phyloP scores from a whole-genome alignment of 805 yeast genomes.

The Candida krabiensis region DNA sequence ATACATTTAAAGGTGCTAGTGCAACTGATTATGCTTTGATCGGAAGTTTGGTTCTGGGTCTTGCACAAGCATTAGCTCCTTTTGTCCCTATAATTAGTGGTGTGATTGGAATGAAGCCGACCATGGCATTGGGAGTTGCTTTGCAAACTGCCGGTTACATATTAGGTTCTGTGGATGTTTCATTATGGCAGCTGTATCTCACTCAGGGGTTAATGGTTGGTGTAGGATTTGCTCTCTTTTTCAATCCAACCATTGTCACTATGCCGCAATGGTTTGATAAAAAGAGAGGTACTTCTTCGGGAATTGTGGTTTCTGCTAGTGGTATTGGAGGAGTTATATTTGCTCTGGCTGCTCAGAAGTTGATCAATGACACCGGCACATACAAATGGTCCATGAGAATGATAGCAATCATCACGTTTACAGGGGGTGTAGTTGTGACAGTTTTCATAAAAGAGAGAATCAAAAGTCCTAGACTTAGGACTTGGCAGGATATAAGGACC shows the following conservation, averaged over 20 bases:
- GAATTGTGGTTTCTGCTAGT: slow-evolving; percentile 40
- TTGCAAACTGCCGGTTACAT: slow-evolving; percentile 49
- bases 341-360: slow-evolving; percentile 36
- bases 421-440: slow-evolving; percentile 38
- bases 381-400: slow-evolving; percentile 46
- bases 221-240: slow-evolving; percentile 47
- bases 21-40: slow-evolving; percentile 57
- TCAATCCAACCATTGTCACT: slow-evolving; percentile 48
- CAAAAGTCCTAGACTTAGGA: slow-evolving; percentile 14
- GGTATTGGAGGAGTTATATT: slow-evolving; percentile 47
- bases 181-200: slow-evolving; percentile 49
- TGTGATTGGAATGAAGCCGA: slow-evolving; percentile 20
- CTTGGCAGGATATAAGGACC: slow-evolving; percentile 17
- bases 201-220: slow-evolving; percentile 59
- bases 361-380: slow-evolving; percentile 40
- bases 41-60: slow-evolving; percentile 50
- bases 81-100: slow-evolving; percentile 21
- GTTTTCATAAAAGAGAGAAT: slow-evolving; percentile 46
- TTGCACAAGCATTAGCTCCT: slow-evolving; percentile 28
- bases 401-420: slow-evolving; percentile 40
- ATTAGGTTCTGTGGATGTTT: slow-evolving; percentile 49
- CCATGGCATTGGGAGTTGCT: slow-evolving; percentile 37
- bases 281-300: slow-evolving; percentile 43
- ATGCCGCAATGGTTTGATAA: slow-evolving; percentile 62
- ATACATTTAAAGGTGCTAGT: slow-evolving; percentile 50